Percentiles rank a stretch among this genome's conserved stretches.
Evolutionary conservation across 345 rosid species (phyloP).

Genomic region (Eucalyptus urophylla): DNA sequence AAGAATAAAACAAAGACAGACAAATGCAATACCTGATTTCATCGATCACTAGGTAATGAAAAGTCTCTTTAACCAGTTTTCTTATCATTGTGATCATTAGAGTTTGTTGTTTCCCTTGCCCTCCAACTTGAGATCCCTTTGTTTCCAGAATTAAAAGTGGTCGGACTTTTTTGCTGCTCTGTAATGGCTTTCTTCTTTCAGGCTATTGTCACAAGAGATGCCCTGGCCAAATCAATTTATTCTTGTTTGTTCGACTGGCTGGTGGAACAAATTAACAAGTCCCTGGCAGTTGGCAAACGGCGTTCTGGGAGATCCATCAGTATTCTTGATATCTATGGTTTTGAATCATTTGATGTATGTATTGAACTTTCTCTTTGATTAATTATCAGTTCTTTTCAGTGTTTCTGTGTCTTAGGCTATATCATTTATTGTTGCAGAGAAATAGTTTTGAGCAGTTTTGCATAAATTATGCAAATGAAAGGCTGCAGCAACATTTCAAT

Average conservation of each 20-base stretch:
- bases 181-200: conserved; percentile 2
- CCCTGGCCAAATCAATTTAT: conserved; percentile 91
- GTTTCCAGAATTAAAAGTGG: background rate
- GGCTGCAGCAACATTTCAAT: conserved; percentile 97
- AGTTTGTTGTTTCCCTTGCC: background rate
- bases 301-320: conserved; percentile 96
- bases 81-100: background rate
- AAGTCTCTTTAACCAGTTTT: background rate
- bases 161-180: background rate
- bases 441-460: conserved; percentile 99
- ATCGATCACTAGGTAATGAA: background rate
- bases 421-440: conserved; percentile 41
- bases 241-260: conserved; percentile 94
- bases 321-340: conserved; percentile 98
- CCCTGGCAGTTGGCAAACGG: conserved; percentile 91
- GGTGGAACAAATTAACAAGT: conserved; percentile 89
- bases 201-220: conserved; percentile 43
- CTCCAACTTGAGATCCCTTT: background rate
- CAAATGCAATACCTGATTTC: background rate
- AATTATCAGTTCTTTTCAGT: background rate
- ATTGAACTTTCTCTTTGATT: background rate
- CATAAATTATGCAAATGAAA: conserved; percentile 98
- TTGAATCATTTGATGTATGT: conserved; percentile 94
- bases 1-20: background rate
- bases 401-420: background rate